Evolutionary conservation across 495 filamentous ascomycete species (phyloP), one percentile per base, ranked within the genome.

Genomic region (Astrocystis sublimbata): DNA sequence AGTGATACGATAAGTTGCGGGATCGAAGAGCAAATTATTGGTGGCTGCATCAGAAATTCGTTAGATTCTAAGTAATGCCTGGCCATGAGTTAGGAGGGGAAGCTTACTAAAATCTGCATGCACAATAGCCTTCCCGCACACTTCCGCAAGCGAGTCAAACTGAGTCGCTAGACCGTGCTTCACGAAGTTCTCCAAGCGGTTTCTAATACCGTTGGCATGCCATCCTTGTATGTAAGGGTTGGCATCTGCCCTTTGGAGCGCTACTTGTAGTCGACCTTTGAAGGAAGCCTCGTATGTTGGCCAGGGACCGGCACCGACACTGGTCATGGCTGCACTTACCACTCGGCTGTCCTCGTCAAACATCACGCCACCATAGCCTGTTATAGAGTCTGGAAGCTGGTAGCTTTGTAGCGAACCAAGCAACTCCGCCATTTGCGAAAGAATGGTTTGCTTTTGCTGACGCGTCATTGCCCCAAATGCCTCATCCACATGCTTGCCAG

Each of bases 251-350:
- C 40, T 42, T 19, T 33, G n/a, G 31, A 65, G 60, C 1, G 60
- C 60, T 21, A 63, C 63, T 8, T 60, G 8, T 4, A 68, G 28
- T n/a, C 65, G 56, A 12, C 52, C 58, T 54, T 38, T 52, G 24
- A 62, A 68, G 12, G 57, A 62, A 43, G 35, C 21, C 28, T 63
- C 67, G 24, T 57, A 65, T n/a, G 66, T 58, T 6, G 49, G 30
- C 67, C 66, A 69, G 9, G 67, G 33, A 24, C 67, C 57, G 15
- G 31, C 43, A 4, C 46, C 51, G n/a, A 62, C 67, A 24, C 51
- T 65, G 15, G 67, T 65, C 65, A 69, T 68, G 8, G 67, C 65
- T n/a, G 67, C 36, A 36, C 67, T 69, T 12, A 68, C 47, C n/a
- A 65, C 35, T 12, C 52, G 54, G 30, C 67, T 66, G 41, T 26